Evolutionary conservation across 129 eudicot species (phyloP), one percentile per base, ranked within the genome.

Genomic region (Tagetes patula): DNA sequence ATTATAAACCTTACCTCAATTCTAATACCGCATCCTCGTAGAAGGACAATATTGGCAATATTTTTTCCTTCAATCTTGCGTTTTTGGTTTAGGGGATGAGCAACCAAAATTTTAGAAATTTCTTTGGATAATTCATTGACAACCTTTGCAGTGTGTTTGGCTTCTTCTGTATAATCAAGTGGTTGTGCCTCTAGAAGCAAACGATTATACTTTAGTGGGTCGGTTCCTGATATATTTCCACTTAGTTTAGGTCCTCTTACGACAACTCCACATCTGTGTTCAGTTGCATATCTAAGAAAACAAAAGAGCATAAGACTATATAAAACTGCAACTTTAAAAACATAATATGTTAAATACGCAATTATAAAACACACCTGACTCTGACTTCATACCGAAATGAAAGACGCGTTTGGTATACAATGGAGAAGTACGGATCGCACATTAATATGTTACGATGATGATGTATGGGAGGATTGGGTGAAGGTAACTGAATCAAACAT

Each of bases 211-310:
- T 94, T 94, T 81, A 94, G 84, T 3, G 97, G 98, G 64, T 94
- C 98, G 3, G 98, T 94, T 81, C 97, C 98, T 38, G 98, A 94
- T 81, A 93, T 93, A 73, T 93, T 90, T 71, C 98, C 98, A 70
- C 98, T 94, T 80, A 94, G 72, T 54, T 81, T 86, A 13, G 98
- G 98, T 42, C 98, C 97, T 85, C 90, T 94, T 30, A 94, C 96
- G 54, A 94, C 98, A 27, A 90, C 98, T 48, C 97, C 98, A 77
- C 98, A 94, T 81, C 98, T 94, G 71, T 94, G 98, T 81, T 94
- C 98, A 40, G 98, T 94, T 59, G 97, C 98, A 80, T 94, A 93
- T 86, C 98, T 93, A 84, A 62, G 79, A 61, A 32, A 46, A 83
- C n/a, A n/a, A n/a, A n/a, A n/a, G n/a, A n/a, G n/a, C n/a, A n/a